Base-by-base conservation (phyloP, 305 asterid genomes). In the Coffea humblotiana region DNA sequence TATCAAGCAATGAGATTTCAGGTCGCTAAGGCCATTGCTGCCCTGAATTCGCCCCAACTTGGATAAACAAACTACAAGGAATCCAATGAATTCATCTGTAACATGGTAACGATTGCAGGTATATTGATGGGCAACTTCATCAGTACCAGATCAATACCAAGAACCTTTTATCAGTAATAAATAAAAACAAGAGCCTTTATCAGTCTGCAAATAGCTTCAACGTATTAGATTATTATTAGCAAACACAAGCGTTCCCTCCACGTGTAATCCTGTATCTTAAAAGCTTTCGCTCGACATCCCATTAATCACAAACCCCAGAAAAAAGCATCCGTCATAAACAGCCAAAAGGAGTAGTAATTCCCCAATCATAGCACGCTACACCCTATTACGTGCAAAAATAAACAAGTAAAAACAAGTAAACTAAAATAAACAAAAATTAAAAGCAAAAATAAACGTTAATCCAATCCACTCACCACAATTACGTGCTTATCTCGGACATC, bases 401-500 rank as follows among this genome's bases (percentile, higher is more conserved):
- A n/a, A n/a, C n/a, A n/a, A n/a, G n/a, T 6, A 19, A 61, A 75
- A 75, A 10, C 51, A 35, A 35, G 15, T 40, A 18, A 72, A 43
- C 9, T 0, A 13, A 23, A 80, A 65, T 56, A 4, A 56, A 6
- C 23, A 23, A 18, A 60, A 25, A 72, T 15, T 5, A 40, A 5
- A 4, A 18, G 29, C 4, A 76, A 52, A 47, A n/a, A 45, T 2
- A 43, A 40, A n/a, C 5, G 19, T 9, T 9, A 70, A 43, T 70
- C 71, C 79, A 18, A 64, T 76, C 19, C 37, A 27, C 35, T 52
- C 27, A 91, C 98, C 97, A 95, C 73, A 82, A 93, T 82, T 71
- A 95, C 99, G 87, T 95, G 96, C 80, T 88, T 90, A 56, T 95
- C 97, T 60, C 80, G 82, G 69, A 93, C 95, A 67, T 89, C 95